A percentile compares a stretch with the other conserved stretches of the same genome.
Conservation (phyloP, 768 basidiomycete genomes). For the Hygrocybe punicea region DNA sequence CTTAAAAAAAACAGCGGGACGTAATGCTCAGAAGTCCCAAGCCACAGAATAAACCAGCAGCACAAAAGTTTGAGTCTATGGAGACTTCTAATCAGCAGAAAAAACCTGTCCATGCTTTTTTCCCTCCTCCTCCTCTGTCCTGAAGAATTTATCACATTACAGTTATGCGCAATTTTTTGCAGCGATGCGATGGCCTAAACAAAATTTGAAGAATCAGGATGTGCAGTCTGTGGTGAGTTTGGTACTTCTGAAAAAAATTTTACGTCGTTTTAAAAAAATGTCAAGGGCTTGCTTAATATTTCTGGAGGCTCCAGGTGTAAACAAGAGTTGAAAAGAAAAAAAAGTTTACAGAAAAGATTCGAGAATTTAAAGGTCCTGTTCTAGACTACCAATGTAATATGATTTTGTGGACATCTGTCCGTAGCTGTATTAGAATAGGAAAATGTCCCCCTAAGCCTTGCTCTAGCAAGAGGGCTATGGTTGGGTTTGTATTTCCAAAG, state of each 20-base stretch:
- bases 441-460: constrained; percentile 6
- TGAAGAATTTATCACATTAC: not conserved
- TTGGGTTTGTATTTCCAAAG: constrained; percentile 28
- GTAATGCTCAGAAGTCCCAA: not conserved
- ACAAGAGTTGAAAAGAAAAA: constrained; percentile 6
- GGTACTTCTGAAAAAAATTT: not conserved
- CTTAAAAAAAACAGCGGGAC: not conserved
- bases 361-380: constrained; percentile 14
- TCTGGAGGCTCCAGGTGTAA: constrained; percentile 6
- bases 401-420: constrained; percentile 14
- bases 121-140: not conserved
- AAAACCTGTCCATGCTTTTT: constrained; percentile 12
- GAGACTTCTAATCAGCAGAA: constrained; percentile 17
- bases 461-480: constrained; percentile 35
- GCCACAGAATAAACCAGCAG: not conserved
- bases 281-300: constrained; percentile 6
- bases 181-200: not conserved
- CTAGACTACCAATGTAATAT: constrained; percentile 9
- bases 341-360: constrained; percentile 6
- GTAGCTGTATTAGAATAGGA: not conserved
- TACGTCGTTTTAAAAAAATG: constrained; percentile 8
- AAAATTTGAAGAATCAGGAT: constrained; percentile 26
- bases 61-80: not conserved
- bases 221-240: constrained; percentile 32
- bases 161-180: constrained; percentile 3